Evolutionary conservation across 768 basidiomycete genomes (phyloP).

Genomic region (Kwoniella sp.): DNA sequence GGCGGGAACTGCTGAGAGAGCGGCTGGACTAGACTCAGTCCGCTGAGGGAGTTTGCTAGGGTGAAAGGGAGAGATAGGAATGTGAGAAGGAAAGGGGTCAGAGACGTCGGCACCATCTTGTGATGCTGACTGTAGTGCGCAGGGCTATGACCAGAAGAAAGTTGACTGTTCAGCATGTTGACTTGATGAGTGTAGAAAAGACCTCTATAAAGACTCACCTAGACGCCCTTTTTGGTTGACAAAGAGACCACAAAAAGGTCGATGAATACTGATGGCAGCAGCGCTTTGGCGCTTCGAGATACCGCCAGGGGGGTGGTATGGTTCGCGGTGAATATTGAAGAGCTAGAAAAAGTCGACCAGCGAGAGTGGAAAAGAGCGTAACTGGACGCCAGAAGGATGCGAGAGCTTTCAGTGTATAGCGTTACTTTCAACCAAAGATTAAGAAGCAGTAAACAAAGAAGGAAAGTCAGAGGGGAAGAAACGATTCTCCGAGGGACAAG

Average conservation of each 20-base stretch:
- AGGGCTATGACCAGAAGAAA: background rate
- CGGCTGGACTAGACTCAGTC: conserved; percentile 56
- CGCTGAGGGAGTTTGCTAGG: conserved; percentile 20
- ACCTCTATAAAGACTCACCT: background rate
- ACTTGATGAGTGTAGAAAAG: background rate
- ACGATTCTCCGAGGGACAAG: background rate
- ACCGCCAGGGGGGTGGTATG: no score
- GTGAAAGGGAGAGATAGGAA: background rate
- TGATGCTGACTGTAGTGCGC: no score
- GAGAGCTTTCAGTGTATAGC: background rate
- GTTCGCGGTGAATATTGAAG: no score
- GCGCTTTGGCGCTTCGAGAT: no score
- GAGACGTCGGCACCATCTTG: background rate
- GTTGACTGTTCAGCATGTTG: background rate
- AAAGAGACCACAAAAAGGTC: background rate
- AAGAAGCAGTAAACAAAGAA: background rate
- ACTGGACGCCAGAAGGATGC: background rate
- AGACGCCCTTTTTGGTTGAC: conserved; percentile 6
- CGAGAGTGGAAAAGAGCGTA: conserved; percentile 7
- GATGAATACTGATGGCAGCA: no score
- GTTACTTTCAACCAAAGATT: background rate
- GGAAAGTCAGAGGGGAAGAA: conserved; percentile 6
- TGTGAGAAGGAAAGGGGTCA: background rate
- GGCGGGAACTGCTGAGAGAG: conserved; percentile 73
- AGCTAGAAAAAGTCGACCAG: conserved; percentile 25